phyloP scores from a whole-genome alignment of 176 grass and related monocot species.

The Musa itinerans region DNA sequence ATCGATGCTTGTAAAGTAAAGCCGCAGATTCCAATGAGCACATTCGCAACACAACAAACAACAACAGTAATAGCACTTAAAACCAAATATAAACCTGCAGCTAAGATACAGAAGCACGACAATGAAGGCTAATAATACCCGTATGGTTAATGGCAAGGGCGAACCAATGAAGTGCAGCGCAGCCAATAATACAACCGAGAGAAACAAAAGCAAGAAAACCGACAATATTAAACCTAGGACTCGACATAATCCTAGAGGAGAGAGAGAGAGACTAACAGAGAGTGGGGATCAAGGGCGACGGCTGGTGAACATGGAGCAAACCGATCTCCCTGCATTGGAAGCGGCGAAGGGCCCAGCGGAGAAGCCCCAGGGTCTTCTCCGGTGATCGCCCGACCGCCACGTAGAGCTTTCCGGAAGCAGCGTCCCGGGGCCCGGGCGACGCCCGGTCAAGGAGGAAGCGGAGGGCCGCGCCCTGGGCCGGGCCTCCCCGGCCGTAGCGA shows the following conservation, averaged over 20 bases:
- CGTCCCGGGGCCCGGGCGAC: background rate
- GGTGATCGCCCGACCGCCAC: conserved; percentile 75
- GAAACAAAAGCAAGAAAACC: background rate
- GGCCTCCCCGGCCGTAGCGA: conserved; percentile 14
- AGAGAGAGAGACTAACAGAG: conserved; percentile 31
- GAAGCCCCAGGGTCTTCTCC: conserved; percentile 70
- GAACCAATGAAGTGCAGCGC: background rate
- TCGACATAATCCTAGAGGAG: background rate
- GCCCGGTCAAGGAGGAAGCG: conserved; percentile 10
- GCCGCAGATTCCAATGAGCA: too few species aligned
- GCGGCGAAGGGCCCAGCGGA: conserved; percentile 72
- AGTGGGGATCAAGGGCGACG: conserved; percentile 68
- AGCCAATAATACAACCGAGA: background rate
- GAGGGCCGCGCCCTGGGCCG: background rate
- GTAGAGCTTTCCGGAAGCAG: conserved; percentile 25
- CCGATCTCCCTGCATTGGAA: conserved; percentile 43
- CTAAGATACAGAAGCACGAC: background rate
- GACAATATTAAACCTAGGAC: background rate
- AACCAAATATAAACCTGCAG: background rate
- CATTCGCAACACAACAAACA: background rate
- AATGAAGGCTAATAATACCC: background rate
- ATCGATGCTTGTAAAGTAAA: too few species aligned
- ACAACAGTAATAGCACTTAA: background rate
- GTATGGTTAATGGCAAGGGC: background rate
- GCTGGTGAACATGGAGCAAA: conserved; percentile 68